Base-by-base conservation (phyloP, 495 filamentous ascomycete genomes). In the Hypoxylon rickii region DNA sequence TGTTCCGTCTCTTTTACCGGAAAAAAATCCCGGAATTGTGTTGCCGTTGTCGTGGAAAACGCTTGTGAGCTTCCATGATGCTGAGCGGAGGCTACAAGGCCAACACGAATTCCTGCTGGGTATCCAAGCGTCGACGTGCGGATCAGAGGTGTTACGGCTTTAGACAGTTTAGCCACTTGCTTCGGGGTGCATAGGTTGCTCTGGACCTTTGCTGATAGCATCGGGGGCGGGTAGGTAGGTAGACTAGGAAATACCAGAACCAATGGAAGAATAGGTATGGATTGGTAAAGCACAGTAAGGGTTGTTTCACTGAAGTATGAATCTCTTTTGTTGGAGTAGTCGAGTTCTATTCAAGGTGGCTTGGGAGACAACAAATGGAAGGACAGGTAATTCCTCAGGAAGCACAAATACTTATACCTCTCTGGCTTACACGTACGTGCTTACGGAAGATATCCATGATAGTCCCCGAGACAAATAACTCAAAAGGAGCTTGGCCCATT, bases 1-100 rank as follows among this genome's bases (percentile, higher is more conserved):
- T 66, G 60, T 1, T 70, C 58, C 1, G 77, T 79, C 46, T 77
- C 76, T 36, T 75, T 77, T 26, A 53, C 50, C 1, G 77, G 77
- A 53, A 79, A 80, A 69, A 80, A 74, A 22, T 78, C 77, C 7
- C 57, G 63, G 15, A 79, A 69, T 12, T 63, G 70, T 12, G 55
- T 58, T 43, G 49, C 31, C 0, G 63, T 63, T 17, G 75, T 78
- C 5, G 74, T 78, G 7, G 77, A 76, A 58, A 79, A 79, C 33
- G 65, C 47, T 26, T 66, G 64, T 12, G 60, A 53, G 39, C 51
- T 18, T 37, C 61, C 51, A 55, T 51, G 18, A 19, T 44, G 55
- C 32, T 60, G 61, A 41, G 44, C 33, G 15, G 51, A 64, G 13
- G 61, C 48, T 34, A 65, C 44, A 20, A 65, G 42, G 11, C 58